Conservation (phyloP, 176 grass and related monocot species). For the Hordeum marinum region DNA sequence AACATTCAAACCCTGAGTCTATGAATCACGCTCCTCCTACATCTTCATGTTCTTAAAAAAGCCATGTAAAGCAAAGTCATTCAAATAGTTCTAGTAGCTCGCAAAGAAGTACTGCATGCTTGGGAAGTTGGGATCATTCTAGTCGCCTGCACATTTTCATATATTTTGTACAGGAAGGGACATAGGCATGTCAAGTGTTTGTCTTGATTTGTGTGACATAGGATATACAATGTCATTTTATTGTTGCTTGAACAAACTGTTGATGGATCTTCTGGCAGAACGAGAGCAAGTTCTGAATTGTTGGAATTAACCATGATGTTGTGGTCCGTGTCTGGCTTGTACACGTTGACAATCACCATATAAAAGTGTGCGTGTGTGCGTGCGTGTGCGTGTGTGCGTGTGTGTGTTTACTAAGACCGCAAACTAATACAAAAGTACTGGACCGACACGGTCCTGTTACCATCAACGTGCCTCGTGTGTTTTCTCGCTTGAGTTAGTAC, state of each 20-base stretch:
- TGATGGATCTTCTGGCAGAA: not conserved
- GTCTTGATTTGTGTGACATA: not conserved
- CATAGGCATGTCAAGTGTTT: not conserved
- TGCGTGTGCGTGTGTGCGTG: too few relatives aligned
- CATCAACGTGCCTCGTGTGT: too few relatives aligned
- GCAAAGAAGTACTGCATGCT: slow-evolving; percentile 31
- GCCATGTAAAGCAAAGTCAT: slow-evolving; percentile 18
- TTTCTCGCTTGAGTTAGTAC: too few relatives aligned
- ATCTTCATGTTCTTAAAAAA: slow-evolving; percentile 13
- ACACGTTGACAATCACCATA: too few relatives aligned
- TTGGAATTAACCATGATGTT: too few relatives aligned
- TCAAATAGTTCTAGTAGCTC: slow-evolving; percentile 16
- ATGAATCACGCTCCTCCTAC: not conserved
- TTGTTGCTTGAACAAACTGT: not conserved
- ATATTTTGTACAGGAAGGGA: slow-evolving; percentile 17
- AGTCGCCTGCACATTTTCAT: not conserved
- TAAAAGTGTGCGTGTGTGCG: too few relatives aligned
- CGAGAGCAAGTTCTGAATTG: not conserved
- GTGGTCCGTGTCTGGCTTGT: too few relatives aligned
- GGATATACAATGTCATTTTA: not conserved
- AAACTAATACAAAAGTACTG: too few relatives aligned
- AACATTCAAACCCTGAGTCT: not conserved
- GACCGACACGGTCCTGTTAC: too few relatives aligned
- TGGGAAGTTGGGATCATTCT: slow-evolving; percentile 23
- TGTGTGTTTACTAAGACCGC: too few relatives aligned